Base-by-base conservation (phyloP, 345 rosid species). In the Geranium rotundifolium region DNA sequence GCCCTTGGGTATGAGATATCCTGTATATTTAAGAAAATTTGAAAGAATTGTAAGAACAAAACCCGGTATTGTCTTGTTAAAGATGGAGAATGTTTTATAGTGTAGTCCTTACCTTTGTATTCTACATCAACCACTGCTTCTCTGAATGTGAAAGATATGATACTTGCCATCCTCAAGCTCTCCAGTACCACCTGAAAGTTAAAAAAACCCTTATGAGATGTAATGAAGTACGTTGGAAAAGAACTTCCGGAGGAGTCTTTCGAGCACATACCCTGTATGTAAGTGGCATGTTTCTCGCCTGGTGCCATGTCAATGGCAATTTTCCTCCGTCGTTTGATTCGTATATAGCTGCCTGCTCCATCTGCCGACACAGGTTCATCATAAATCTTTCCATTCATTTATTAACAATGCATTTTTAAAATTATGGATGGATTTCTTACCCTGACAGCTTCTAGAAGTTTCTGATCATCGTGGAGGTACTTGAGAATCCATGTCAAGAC, bases 121-220 rank as follows among this genome's bases (percentile, higher is more conserved):
- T 91, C 97, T 46, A 86, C 91, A 73, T 91, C 96, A 69, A 73
- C 84, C 58, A 82, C 80, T 7, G 97, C 96, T 82, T 91, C 97
- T 63, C 97, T 84, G 73, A 82, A 91, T 2, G 96, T 83, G 79
- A 91, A 91, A 60, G 96, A 88, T 82, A 91, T 88, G 69, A 91
- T 82, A 78, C 90, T 91, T 67, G 97, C 81, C 90, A 88, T 88
- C 78, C 97, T 78, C 74, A 91, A 63, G 63, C 83, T 83, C 85
- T 91, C 97, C 67, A 80, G 63, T 67, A 82, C 50, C 49, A 80
- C 78, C 90, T 84, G 79, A 49, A 41, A 68, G 17, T 64, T 5
- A 18, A 41, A 55, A 55, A 19, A 55, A 46, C 12, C 52, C 52
- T 10, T 3, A 55, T 55, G 57, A 55, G 52, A 46, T 14, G 41